Percentiles rank a stretch among this genome's conserved stretches.
Conservation (phyloP, 192 early-diverging fungal genomes). For the Piromyces finnis region DNA sequence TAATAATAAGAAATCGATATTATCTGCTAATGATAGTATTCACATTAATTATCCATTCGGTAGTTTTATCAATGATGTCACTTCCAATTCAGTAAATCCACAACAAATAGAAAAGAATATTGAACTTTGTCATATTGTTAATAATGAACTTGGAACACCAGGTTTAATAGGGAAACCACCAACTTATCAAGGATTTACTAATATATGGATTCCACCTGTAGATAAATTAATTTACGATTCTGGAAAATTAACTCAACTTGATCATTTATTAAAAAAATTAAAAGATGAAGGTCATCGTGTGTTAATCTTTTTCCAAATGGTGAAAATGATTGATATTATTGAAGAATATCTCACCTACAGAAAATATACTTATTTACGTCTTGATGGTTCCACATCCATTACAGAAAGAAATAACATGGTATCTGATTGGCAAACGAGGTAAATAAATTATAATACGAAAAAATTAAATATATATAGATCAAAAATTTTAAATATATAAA, state of each 20-base stretch:
- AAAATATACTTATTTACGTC: conserved; percentile 69
- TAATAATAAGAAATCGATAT: not conserved
- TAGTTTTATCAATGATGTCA: not conserved
- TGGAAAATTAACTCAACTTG: conserved; percentile 55
- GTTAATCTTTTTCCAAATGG: conserved; percentile 80
- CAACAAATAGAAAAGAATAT: not conserved
- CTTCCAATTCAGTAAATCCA: not conserved
- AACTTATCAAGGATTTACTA: conserved; percentile 25
- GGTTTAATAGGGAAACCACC: not conserved
- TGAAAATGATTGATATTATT: conserved; percentile 70
- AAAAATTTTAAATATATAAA: no score
- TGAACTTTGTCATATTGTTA: not conserved
- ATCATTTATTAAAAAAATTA: conserved; percentile 45
- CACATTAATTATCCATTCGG: not conserved
- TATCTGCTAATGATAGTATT: not conserved
- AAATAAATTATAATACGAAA: not conserved
- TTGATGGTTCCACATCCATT: conserved; percentile 77
- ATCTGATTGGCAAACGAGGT: conserved; percentile 75
- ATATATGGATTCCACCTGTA: conserved; percentile 55
- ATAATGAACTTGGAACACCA: not conserved
- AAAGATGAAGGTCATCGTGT: conserved; percentile 64
- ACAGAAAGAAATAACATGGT: conserved; percentile 78
- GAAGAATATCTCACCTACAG: conserved; percentile 76
- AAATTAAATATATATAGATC: no score
- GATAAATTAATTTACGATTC: conserved; percentile 61